Evolutionary conservation across 192 early-diverging fungal species (phyloP), one percentile per base, ranked within the genome.

Genomic region (Funneliformis mosseae): DNA sequence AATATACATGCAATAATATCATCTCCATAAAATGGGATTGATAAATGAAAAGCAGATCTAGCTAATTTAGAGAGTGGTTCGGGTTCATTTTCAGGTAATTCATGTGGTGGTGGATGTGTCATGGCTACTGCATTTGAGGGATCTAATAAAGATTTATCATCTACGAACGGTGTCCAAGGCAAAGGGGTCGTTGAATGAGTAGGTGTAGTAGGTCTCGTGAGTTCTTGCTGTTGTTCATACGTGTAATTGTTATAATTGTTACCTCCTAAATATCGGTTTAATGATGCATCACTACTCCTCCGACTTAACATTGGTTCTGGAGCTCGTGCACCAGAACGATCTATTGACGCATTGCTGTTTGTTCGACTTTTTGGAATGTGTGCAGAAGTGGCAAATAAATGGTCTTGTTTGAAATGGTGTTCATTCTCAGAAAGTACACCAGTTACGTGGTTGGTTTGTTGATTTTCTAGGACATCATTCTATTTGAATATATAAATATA

Each of bases 11-110:
- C 80, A 11, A 92, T 73, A 45, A 88, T 41, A 45, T 83, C 81
- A 21, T 41, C 71, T 1, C 90, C 85, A 80, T 88, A 91, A 3
- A 83, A 86, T 50, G 87, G 84, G 38, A 92, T 89, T 5, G 77
- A 73, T 23, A 81, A 71, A 11, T 46, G 69, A 60, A 82, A 87
- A 8, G 77, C 84, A 21, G 77, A 81, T n/a, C 78, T 74, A 5
- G 78, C 84, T 21, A 83, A 72, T 4, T 85, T 81, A 9, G 86
- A 81, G 12, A 87, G 38, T 5, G 83, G 80, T 50, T 80, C 81
- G 11, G 69, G 11, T 25, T 80, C 70, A 46, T 78, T 39, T 18
- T 71, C 55, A n/a, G n/a, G 7, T 5, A 9, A 46, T 46, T 73
- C 70, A 75, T 66, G 8, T 33, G 28, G 25, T 7, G 27, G 18